phyloP scores from a whole-genome alignment of 805 yeast genomes.

The Candida qinlingensis region DNA sequence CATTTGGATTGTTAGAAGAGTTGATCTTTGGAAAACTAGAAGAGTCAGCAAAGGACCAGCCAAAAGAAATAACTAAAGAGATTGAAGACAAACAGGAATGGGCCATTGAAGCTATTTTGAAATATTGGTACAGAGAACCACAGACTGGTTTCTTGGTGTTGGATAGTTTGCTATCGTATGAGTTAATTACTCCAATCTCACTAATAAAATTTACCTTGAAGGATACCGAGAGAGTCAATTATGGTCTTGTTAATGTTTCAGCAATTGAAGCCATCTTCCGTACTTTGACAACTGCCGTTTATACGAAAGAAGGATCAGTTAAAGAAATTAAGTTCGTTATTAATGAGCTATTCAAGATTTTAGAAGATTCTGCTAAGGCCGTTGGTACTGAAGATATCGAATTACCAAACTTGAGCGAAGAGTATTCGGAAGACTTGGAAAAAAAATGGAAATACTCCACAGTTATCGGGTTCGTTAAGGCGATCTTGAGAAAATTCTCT shows the following conservation, averaged over 20 bases:
- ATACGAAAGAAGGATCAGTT: constrained; percentile 16
- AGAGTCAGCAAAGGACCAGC: background rate
- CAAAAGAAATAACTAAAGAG: constrained; percentile 4
- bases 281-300: constrained; percentile 26
- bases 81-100: constrained; percentile 30
- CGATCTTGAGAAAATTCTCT: constrained; percentile 39
- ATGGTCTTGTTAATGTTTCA: constrained; percentile 39
- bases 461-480: constrained; percentile 32
- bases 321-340: constrained; percentile 26
- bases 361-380: constrained; percentile 19
- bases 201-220: constrained; percentile 39
- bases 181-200: constrained; percentile 36
- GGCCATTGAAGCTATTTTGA: constrained; percentile 51
- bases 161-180: constrained; percentile 44
- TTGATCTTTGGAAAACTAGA: constrained; percentile 13
- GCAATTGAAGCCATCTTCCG: constrained; percentile 40
- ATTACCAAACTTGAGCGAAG: constrained; percentile 23
- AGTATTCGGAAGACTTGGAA: constrained; percentile 30
- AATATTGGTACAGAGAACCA: constrained; percentile 62
- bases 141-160: constrained; percentile 58
- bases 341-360: constrained; percentile 21
- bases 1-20: constrained; percentile 32
- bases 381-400: constrained; percentile 17
- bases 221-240: constrained; percentile 26
- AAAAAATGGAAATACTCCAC: constrained; percentile 38